Evolutionary conservation across 108 stramenopile genomes (phyloP).

Genomic region (Phaeodactylum tricornutum): DNA sequence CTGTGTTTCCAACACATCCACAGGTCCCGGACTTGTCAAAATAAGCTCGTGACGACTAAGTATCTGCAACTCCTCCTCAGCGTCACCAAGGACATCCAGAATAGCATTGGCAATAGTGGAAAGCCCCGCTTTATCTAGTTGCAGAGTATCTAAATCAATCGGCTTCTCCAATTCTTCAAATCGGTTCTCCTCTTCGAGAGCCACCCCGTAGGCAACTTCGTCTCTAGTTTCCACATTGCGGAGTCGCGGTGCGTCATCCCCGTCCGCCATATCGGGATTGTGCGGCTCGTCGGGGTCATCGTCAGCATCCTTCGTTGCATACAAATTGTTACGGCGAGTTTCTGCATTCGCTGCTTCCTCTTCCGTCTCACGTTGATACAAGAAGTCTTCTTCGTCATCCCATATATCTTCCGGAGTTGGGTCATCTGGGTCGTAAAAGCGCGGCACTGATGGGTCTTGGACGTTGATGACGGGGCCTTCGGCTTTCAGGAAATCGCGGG

Average conservation of each 20-base stretch:
- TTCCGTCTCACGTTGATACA: conserved; percentile 36
- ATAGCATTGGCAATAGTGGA: conserved; percentile 52
- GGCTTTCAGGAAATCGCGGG: conserved; percentile 15
- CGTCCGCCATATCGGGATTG: conserved; percentile 26
- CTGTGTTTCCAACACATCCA: conserved; percentile 59
- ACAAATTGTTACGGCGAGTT: conserved; percentile 2
- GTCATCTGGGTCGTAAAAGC: conserved; percentile 46
- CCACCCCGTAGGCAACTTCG: conserved; percentile 16
- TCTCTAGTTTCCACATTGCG: conserved; percentile 21
- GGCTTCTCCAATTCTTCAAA: conserved; percentile 5
- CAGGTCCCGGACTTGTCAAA: conserved; percentile 50
- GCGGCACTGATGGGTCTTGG: conserved; percentile 22
- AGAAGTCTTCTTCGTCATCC: conserved; percentile 26
- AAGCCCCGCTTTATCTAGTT: conserved; percentile 50
- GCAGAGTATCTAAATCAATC: conserved; percentile 13
- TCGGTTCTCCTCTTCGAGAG: conserved; percentile 14
- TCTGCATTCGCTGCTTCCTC: conserved; percentile 10
- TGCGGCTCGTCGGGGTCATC: conserved; percentile 42
- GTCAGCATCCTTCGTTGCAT: conserved; percentile 17
- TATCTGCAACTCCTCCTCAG: conserved; percentile 49
- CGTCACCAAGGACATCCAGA: conserved; percentile 42
- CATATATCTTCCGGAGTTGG: conserved; percentile 38
- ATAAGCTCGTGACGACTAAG: conserved; percentile 64
- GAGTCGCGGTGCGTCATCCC: conserved; percentile 14
- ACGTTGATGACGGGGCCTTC: conserved; percentile 49